Percentiles rank a stretch among this genome's conserved stretches.
Conservation (phyloP, 106 monocot species). For the Dendrobium officinale region DNA sequence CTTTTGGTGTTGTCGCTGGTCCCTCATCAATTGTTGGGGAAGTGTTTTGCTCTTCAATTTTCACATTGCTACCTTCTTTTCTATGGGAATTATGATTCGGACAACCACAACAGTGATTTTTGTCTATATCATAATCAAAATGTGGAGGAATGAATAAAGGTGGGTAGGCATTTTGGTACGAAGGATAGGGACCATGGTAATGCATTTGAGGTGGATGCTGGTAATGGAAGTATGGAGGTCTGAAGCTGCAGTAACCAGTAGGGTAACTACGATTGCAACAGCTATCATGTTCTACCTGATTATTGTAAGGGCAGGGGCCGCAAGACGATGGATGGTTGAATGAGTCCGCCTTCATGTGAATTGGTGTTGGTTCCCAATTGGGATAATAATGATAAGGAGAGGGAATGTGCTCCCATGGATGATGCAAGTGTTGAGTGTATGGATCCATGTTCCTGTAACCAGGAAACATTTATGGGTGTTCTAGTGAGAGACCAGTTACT, state of each 20-base stretch:
- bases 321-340: slow-evolving; percentile 16
- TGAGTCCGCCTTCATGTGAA: slow-evolving; percentile 17
- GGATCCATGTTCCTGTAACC: slow-evolving; percentile 32
- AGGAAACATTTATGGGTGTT: slow-evolving; percentile 20
- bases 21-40: slow-evolving; percentile 34
- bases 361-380: slow-evolving; percentile 13
- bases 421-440: slow-evolving; percentile 19
- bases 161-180: slow-evolving; percentile 26
- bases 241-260: slow-evolving; percentile 26
- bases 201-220: slow-evolving; percentile 15
- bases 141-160: slow-evolving; percentile 22
- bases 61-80: slow-evolving; percentile 19
- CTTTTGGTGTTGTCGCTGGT: slow-evolving; percentile 12
- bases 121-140: slow-evolving; percentile 18
- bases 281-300: slow-evolving; percentile 5
- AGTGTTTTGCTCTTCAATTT: slow-evolving; percentile 34
- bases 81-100: slow-evolving; percentile 36
- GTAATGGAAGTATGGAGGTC: slow-evolving; percentile 29
- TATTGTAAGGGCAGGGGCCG: slow-evolving; percentile 14
- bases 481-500: not conserved
- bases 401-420: slow-evolving; percentile 19
- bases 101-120: slow-evolving; percentile 40
- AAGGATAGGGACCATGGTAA: slow-evolving; percentile 20
- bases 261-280: slow-evolving; percentile 22
- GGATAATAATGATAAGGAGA: slow-evolving; percentile 22